Percentiles rank a stretch among this genome's conserved stretches.
These are phyloP conservation scores for Penicillium tannophilum DNA, from an alignment of 495 filamentous ascomycete genomes.

Conservation along the genomic window DNA sequence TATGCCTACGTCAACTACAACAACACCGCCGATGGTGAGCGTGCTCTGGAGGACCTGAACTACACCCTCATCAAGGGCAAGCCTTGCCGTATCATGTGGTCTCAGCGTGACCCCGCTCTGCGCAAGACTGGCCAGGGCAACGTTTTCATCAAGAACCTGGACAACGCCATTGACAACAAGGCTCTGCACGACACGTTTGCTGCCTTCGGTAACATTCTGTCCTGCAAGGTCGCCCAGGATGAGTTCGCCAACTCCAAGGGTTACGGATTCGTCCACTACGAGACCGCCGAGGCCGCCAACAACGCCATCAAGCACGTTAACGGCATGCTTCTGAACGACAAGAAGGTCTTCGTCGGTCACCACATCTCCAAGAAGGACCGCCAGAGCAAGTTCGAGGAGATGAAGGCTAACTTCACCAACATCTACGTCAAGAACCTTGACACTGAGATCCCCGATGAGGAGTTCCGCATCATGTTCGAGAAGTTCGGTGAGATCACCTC, in stretches of 20 bases:
- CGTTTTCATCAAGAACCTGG: constrained; percentile 99
- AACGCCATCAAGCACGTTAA: constrained; percentile 99
- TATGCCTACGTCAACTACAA: constrained; percentile 99
- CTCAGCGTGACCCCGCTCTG: constrained; percentile 96
- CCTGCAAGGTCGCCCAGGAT: constrained; percentile 99
- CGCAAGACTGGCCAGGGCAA: constrained; percentile 99
- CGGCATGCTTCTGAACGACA: constrained; percentile 99
- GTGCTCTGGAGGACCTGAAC: constrained; percentile 98
- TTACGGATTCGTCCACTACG: constrained; percentile 99
- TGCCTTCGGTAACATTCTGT: constrained; percentile 98
- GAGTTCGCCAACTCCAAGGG: constrained; percentile 95
- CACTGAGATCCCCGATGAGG: constrained; percentile 82
- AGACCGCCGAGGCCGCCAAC: constrained; percentile 95
- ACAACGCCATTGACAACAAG: constrained; percentile 99
- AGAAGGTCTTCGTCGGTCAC: constrained; percentile 99
- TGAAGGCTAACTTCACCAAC: constrained; percentile 99
- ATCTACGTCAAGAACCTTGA: constrained; percentile 99
- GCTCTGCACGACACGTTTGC: constrained; percentile 99
- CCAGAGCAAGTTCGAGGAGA: constrained; percentile 99
- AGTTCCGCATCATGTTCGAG: constrained; percentile 92
- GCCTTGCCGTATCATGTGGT: constrained; percentile 99
- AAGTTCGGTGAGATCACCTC: constrained; percentile 93
- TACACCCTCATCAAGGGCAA: constrained; percentile 99
- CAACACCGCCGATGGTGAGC: constrained; percentile 92
- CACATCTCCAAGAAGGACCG: constrained; percentile 99